These are phyloP conservation scores for Oryza rufipogon DNA, from an alignment of 176 grass and related monocot species.

Conservation along the genomic window DNA sequence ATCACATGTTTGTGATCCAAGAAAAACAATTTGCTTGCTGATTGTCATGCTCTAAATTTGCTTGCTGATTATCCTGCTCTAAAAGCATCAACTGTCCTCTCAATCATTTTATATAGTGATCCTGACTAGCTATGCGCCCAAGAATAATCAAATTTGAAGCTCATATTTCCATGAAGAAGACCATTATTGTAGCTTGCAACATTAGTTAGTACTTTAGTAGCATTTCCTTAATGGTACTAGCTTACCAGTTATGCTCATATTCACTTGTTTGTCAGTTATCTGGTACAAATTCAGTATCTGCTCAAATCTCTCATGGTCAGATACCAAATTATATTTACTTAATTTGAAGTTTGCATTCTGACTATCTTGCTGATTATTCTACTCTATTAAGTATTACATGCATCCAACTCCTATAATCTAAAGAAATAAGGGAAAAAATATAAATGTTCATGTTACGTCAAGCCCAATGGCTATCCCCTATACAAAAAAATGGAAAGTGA, in stretches of 20 bases:
- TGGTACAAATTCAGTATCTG: neutral
- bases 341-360: neutral
- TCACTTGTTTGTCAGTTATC: neutral
- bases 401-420: neutral
- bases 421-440: conserved; percentile 5
- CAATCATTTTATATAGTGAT: neutral
- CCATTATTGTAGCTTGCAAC: neutral
- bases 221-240: neutral
- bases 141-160: neutral
- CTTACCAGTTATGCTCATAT: neutral
- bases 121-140: neutral
- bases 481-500: neutral
- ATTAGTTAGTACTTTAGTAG: neutral
- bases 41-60: neutral
- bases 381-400: neutral
- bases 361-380: neutral
- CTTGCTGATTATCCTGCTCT: neutral
- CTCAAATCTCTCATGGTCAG: neutral
- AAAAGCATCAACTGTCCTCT: neutral
- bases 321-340: neutral
- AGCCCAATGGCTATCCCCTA: conserved; percentile 21
- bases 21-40: neutral
- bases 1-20: neutral
- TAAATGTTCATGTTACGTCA: neutral
- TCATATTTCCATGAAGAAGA: neutral